Percentiles rank a stretch among this genome's conserved stretches.
These are phyloP conservation scores for Leucaena leucocephala DNA, from an alignment of 306 rosid genomes.

Conservation along the genomic window DNA sequence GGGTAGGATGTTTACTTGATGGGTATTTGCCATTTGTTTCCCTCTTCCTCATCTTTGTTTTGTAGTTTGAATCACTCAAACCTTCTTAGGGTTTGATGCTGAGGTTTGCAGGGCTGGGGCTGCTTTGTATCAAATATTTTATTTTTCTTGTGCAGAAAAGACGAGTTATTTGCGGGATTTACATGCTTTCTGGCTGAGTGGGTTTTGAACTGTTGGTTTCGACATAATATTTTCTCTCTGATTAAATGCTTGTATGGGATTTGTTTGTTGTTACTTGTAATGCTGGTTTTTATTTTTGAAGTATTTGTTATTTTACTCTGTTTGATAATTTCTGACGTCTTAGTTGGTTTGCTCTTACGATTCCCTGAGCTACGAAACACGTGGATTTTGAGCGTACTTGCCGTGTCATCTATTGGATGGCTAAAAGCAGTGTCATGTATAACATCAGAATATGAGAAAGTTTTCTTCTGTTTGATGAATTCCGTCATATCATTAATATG, in stretches of 20 bases:
- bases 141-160: conserved; percentile 20
- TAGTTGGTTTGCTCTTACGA: conserved; percentile 22
- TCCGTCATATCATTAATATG: not conserved
- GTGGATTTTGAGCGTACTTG: conserved; percentile 22
- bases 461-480: conserved; percentile 13
- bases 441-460: conserved; percentile 4
- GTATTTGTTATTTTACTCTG: not conserved
- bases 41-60: conserved; percentile 20
- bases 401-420: conserved; percentile 19
- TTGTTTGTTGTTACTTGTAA: conserved; percentile 19
- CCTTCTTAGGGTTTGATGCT: conserved; percentile 44
- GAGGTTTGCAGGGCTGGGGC: conserved; percentile 23
- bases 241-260: conserved; percentile 15
- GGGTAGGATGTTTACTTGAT: conserved; percentile 46
- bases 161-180: conserved; percentile 1
- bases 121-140: conserved; percentile 22
- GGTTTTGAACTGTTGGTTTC: conserved; percentile 30
- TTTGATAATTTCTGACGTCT: conserved; percentile 20
- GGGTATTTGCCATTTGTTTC: conserved; percentile 39
- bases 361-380: conserved; percentile 4
- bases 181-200: conserved; percentile 16
- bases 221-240: conserved; percentile 7
- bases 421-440: conserved; percentile 20
- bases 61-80: conserved; percentile 23
- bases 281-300: conserved; percentile 13